Conservation (phyloP, 2,329 filamentous ascomycete species). For the Akanthomyces muscarius region DNA sequence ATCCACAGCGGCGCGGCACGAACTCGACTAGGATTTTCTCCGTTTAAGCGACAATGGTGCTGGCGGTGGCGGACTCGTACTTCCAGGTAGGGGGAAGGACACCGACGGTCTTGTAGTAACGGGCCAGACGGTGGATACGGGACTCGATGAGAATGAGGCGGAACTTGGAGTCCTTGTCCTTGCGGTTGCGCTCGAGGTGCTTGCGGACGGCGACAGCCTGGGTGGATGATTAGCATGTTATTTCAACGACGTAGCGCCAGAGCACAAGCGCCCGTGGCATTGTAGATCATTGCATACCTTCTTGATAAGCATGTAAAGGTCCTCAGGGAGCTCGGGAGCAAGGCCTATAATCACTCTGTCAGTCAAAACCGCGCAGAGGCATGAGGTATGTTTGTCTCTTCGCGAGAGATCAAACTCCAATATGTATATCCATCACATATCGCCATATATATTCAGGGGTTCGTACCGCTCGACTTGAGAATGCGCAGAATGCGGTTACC, state of each 20-base stretch:
- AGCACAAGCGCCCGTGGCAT: neutral
- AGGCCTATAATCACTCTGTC: constrained; percentile 97
- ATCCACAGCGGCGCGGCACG: constrained; percentile 27
- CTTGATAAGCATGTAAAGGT: constrained; percentile 99
- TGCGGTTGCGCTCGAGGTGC: constrained; percentile 99
- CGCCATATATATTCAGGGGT: constrained; percentile 32
- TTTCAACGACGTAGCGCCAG: neutral
- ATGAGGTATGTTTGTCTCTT: constrained; percentile 33
- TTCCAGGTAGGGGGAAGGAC: constrained; percentile 90
- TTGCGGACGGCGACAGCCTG: constrained; percentile 97
- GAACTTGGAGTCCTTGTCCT: constrained; percentile 99
- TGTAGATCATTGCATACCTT: constrained; percentile 60
- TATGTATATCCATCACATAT: constrained; percentile 26
- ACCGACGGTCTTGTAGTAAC: constrained; percentile 98
- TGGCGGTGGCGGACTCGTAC: constrained; percentile 97
- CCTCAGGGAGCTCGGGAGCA: constrained; percentile 97
- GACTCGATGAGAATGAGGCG: constrained; percentile 99
- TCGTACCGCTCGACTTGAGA: constrained; percentile 94
- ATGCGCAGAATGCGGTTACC: constrained; percentile 99
- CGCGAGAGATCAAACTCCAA: constrained; percentile 19
- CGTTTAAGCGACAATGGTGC: constrained; percentile 84
- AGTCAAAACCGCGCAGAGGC: constrained; percentile 91
- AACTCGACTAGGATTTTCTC: constrained; percentile 21
- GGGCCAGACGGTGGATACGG: constrained; percentile 98
- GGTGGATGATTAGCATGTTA: constrained; percentile 24